Evolutionary conservation across 108 stramenopile genomes (phyloP).

Genomic region (Cylindrotheca closterium): DNA sequence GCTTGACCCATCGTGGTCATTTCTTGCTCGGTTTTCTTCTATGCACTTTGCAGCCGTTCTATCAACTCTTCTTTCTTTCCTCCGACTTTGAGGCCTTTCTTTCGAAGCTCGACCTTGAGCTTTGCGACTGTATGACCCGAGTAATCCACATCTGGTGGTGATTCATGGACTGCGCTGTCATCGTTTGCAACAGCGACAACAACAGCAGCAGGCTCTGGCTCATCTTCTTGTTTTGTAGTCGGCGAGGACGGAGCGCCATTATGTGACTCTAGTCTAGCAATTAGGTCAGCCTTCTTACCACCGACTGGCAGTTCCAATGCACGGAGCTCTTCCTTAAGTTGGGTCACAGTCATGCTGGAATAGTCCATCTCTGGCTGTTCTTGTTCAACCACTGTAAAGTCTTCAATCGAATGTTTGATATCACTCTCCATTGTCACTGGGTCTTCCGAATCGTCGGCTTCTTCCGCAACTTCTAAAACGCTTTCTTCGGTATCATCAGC

Average conservation of each 20-base stretch:
- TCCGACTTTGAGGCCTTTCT: slow-evolving; percentile 35
- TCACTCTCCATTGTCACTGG: neutral
- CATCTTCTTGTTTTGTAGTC: neutral
- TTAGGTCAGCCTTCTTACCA: slow-evolving; percentile 82
- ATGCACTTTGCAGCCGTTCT: slow-evolving; percentile 20
- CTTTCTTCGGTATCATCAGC: neutral
- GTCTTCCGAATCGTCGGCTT: neutral
- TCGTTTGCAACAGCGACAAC: neutral
- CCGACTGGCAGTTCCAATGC: slow-evolving; percentile 73
- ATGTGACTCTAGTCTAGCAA: slow-evolving; percentile 51
- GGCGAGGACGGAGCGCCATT: neutral
- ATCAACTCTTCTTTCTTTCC: slow-evolving; percentile 54
- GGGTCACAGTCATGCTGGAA: slow-evolving; percentile 55
- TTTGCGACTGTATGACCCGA: slow-evolving; percentile 35
- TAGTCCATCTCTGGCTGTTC: neutral
- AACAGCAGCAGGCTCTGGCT: neutral
- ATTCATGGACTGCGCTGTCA: no score
- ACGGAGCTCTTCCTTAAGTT: slow-evolving; percentile 72
- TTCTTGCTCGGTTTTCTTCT: no score
- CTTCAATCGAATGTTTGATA: neutral
- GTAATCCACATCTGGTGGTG: neutral
- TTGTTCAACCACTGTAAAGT: no score
- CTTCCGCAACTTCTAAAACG: neutral
- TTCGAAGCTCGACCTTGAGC: slow-evolving; percentile 43
- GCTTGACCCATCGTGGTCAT: no score